Evolutionary conservation across 2,329 filamentous ascomycete species (phyloP).

Genomic region (Xenoacremonium recifei): DNA sequence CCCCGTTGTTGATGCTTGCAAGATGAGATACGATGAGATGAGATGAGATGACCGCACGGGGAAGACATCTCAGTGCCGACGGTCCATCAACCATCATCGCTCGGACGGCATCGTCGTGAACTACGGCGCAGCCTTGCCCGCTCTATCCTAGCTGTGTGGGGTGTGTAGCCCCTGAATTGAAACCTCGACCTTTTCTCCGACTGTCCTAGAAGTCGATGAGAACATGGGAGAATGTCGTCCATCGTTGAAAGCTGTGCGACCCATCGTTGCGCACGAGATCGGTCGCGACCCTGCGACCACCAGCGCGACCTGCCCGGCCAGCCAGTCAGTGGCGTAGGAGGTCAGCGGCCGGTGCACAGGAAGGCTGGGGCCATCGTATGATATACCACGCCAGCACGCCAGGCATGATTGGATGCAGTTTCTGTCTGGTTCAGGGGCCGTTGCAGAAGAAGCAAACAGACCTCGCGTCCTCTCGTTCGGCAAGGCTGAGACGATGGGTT

Average conservation of each 20-base stretch:
- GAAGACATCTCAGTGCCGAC: neutral
- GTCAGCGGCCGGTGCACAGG: constrained; percentile 9
- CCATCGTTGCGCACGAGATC: constrained; percentile 3
- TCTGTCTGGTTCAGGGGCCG: constrained; percentile 4
- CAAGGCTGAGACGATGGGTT: constrained; percentile 26
- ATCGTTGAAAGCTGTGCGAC: neutral
- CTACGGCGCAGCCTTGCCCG: neutral
- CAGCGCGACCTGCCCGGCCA: neutral
- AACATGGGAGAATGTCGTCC: neutral
- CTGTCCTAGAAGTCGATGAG: neutral
- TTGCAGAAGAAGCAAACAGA: constrained; percentile 12
- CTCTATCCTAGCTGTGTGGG: neutral
- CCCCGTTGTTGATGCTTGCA: constrained; percentile 16
- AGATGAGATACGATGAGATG: constrained; percentile 25
- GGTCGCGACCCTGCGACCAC: constrained; percentile 8
- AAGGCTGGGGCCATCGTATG: constrained; percentile 20
- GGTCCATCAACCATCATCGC: neutral
- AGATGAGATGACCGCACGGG: constrained; percentile 17
- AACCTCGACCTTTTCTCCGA: neutral
- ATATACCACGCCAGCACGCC: constrained; percentile 22
- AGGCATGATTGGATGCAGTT: constrained; percentile 12
- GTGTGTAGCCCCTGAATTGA: neutral
- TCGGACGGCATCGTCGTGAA: neutral
- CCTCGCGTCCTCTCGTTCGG: constrained; percentile 13
- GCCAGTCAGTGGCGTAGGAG: constrained; percentile 5